A percentile compares a stretch with the other conserved stretches of the same genome.
Conservation (phyloP, 768 basidiomycete species). For the Mycena capillaripes region DNA sequence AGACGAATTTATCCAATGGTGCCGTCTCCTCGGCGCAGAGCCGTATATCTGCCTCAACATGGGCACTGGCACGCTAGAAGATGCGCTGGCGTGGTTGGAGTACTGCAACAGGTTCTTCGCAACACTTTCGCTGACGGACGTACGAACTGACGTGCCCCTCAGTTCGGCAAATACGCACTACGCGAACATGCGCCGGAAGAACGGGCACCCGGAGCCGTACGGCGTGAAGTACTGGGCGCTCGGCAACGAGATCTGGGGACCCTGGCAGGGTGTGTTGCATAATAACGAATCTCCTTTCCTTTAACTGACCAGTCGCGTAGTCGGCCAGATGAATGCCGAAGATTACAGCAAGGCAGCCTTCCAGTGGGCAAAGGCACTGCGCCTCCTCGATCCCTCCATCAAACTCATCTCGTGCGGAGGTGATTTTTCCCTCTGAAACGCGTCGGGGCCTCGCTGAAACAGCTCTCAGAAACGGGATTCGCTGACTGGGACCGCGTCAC, state of each 20-base stretch:
- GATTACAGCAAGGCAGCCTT: slow-evolving; percentile 70
- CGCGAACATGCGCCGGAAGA: slow-evolving; percentile 70
- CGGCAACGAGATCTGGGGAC: slow-evolving; percentile 71
- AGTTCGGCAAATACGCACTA: slow-evolving; percentile 60
- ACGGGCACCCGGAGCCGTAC: slow-evolving; percentile 70
- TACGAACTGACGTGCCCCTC: slow-evolving; percentile 16
- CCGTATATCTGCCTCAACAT: slow-evolving; percentile 75
- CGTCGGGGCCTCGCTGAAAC: slow-evolving; percentile 20
- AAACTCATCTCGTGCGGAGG: slow-evolving; percentile 69
- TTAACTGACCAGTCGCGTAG: slow-evolving; percentile 35
- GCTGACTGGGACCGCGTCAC: slow-evolving; percentile 60
- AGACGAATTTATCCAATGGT: slow-evolving; percentile 71
- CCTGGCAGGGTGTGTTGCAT: slow-evolving; percentile 58
- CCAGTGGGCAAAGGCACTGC: slow-evolving; percentile 74
- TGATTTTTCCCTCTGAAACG: slow-evolving; percentile 41
- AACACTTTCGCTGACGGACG: too few relatives aligned
- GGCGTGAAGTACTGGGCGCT: slow-evolving; percentile 61
- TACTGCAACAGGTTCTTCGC: slow-evolving; percentile 67
- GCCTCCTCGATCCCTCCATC: slow-evolving; percentile 68
- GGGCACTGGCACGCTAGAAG: slow-evolving; percentile 74
- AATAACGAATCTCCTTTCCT: background rate
- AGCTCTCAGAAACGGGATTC: slow-evolving; percentile 53
- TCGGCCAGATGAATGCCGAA: slow-evolving; percentile 67
- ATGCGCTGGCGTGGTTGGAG: slow-evolving; percentile 72
- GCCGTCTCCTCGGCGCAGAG: slow-evolving; percentile 62